Conservation (phyloP, 106 monocot species). For the Allium sativum region DNA sequence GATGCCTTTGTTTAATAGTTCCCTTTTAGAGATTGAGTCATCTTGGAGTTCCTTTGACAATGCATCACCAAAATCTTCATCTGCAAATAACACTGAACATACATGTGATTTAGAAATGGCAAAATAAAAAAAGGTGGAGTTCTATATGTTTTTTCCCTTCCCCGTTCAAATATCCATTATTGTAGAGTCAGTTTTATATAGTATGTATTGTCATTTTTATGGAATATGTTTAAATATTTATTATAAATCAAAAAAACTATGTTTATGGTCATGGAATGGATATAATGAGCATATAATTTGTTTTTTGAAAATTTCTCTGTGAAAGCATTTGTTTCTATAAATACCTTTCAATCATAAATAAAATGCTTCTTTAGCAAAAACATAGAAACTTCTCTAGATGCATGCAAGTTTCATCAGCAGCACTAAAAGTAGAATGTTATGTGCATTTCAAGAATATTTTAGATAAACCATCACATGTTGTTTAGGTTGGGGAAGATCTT, state of each 20-base stretch:
- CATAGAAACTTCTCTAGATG: background rate
- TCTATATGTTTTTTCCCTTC: no score
- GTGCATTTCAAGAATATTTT: slow-evolving; percentile 6
- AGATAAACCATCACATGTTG: slow-evolving; percentile 12
- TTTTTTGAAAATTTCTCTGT: background rate
- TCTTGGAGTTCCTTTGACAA: slow-evolving; percentile 59
- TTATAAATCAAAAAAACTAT: no score
- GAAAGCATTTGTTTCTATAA: background rate
- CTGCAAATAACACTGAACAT: slow-evolving; percentile 46
- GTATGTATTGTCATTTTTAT: no score
- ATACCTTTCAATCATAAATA: no score
- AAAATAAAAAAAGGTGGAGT: slow-evolving; percentile 44
- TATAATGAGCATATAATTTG: background rate
- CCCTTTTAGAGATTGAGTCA: slow-evolving; percentile 49
- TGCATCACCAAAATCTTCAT: slow-evolving; percentile 28
- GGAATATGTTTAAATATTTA: no score
- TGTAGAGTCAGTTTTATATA: no score
- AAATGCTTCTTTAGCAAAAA: no score
- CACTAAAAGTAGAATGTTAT: background rate
- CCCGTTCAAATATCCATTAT: no score
- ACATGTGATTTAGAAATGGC: slow-evolving; percentile 50
- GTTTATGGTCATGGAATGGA: no score
- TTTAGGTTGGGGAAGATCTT: slow-evolving; percentile 39
- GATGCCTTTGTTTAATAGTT: slow-evolving; percentile 16
- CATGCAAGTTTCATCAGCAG: background rate